Conservation (phyloP, 2,329 filamentous ascomycete species). For the Hypocreales sp. region DNA sequence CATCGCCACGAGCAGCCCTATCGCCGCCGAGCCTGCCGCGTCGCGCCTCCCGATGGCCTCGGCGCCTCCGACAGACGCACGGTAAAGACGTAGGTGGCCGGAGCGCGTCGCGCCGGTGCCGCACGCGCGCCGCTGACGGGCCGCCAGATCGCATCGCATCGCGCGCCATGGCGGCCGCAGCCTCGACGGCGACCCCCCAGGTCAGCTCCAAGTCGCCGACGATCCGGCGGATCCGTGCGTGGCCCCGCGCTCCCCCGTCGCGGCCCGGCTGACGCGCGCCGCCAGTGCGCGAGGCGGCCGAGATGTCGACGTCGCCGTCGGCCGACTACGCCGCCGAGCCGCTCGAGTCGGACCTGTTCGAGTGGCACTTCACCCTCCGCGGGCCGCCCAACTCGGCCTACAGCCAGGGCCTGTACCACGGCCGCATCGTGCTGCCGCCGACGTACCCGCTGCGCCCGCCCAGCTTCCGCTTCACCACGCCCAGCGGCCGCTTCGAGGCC, state of each 20-base stretch:
- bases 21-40: too few relatives aligned
- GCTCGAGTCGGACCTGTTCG: constrained; percentile 80
- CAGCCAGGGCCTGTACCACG: constrained; percentile 77
- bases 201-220: constrained; percentile 69
- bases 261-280: too few relatives aligned
- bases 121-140: too few relatives aligned
- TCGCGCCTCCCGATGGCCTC: too few relatives aligned
- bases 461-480: constrained; percentile 88
- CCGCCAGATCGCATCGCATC: too few relatives aligned
- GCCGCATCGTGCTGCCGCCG: constrained; percentile 79
- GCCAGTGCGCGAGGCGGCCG: constrained; percentile 78
- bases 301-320: constrained; percentile 66
- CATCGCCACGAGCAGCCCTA: too few relatives aligned
- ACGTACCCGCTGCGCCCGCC: constrained; percentile 86
- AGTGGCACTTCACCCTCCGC: constrained; percentile 97
- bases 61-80: too few relatives aligned
- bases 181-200: constrained; percentile 13
- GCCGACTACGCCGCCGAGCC: constrained; percentile 76
- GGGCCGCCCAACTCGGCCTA: constrained; percentile 75
- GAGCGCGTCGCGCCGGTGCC: too few relatives aligned
- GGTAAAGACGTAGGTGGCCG: too few relatives aligned
- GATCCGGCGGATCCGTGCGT: constrained; percentile 66
- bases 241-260: too few relatives aligned
- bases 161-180: too few relatives aligned
- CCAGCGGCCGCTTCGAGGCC: constrained; percentile 82